A percentile compares a stretch with the other conserved stretches of the same genome.
phyloP scores from a whole-genome alignment of 1,139 yeast genomes.

The Debaryomyces psychrophilus region DNA sequence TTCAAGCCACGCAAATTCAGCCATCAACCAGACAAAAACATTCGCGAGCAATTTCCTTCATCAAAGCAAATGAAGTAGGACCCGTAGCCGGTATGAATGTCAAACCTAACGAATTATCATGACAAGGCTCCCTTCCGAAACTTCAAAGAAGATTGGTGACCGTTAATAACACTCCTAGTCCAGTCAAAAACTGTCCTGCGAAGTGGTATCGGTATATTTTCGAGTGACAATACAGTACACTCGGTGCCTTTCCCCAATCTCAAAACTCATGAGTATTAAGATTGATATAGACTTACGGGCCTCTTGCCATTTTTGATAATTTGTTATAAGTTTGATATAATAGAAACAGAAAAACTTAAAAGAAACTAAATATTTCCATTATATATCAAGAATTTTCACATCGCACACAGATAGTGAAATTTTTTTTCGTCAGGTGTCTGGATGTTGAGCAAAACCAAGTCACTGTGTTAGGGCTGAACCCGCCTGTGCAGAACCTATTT shows the following conservation, averaged over 20 bases:
- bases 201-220: constrained; percentile 12
- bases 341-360: constrained; percentile 12
- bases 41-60: constrained; percentile 8
- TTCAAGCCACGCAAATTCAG: constrained; percentile 3
- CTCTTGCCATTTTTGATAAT: constrained; percentile 82
- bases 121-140: constrained; percentile 36
- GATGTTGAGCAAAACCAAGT: background rate
- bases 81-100: constrained; percentile 7
- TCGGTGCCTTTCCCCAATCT: constrained; percentile 8
- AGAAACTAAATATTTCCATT: constrained; percentile 1
- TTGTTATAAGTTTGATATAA: constrained; percentile 17
- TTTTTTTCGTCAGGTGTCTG: constrained; percentile 1
- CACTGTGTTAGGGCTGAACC: constrained; percentile 3
- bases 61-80: constrained; percentile 4
- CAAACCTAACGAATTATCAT: constrained; percentile 24
- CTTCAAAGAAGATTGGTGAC: constrained; percentile 27
- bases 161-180: constrained; percentile 14
- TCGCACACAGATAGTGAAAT: background rate
- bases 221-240: constrained; percentile 9
- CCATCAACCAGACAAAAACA: background rate
- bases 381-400: constrained; percentile 12
- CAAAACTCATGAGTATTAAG: constrained; percentile 1
- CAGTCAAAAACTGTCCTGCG: background rate
- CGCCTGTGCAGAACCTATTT: background rate
- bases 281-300: constrained; percentile 67